Base-by-base conservation (phyloP, 768 basidiomycete genomes). In the Megacollybia marginata region DNA sequence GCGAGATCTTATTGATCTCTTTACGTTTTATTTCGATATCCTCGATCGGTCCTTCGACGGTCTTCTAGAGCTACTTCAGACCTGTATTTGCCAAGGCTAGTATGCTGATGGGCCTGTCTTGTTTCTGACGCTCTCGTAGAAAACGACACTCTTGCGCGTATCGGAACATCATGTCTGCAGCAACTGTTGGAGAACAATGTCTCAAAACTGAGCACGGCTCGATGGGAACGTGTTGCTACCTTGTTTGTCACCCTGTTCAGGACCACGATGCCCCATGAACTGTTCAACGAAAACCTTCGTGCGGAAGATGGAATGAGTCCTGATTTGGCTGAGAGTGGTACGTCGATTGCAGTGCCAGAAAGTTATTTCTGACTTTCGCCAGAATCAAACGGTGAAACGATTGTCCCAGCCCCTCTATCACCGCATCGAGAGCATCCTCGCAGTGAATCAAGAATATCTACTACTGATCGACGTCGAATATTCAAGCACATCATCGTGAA, bases 401-500 rank as follows among this genome's bases (percentile, higher is more conserved):
- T 92, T 50, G 60, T 92, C n/a, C 89, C 89, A 11, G 90, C 94
- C 5, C 94, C 95, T 9, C 75, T 98, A 33, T 87, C 88, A 19
- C 86, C 91, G 4, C 74, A 78, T n/a, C 73, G 70, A 50, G 83
- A 86, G 51, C 70, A 73, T 42, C 63, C 69, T 10, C 74, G 69
- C 50, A 55, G 67, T 8, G 77, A 76, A 54, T 60, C 68, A 9
- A 74, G 76, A 53, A 68, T 78, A n/a, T 79, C 83, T 6, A 66
- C 82, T 42, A 72, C 69, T 47, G 87, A 88, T 55, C 84, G 93
- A 48, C 82, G 90, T 42, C 79, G 84, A 40, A 80, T 90, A 49
- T 99, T 99, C 82, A 89, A 92, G 63, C 96, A 98, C 65, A 98
- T 99, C 68, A 98, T 99, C 53, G 93, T 97, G 56, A 98, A 98